Base-by-base conservation (phyloP, 139 green algal species). In the Chlamydomonas asymmetrica region DNA sequence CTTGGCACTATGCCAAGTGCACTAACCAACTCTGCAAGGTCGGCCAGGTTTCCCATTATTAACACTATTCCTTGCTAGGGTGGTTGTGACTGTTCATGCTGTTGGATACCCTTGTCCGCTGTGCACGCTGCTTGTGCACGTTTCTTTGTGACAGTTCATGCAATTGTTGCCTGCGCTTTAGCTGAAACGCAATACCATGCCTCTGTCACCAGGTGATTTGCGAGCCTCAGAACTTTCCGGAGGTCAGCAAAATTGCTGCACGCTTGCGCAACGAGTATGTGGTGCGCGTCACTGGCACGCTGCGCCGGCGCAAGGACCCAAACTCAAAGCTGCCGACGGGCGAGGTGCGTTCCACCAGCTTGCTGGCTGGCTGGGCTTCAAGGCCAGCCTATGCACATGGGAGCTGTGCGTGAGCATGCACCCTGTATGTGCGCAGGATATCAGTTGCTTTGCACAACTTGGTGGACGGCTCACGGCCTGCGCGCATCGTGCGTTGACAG, bases 241-340 rank as follows among this genome's bases (percentile, higher is more conserved):
- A 93, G 73, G 80, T 91, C 2, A 71, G 79, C 13, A 79, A 75
- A 3, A 71, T 79, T 4, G 87, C 80, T 5, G 84, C 89, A 4
- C 76, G 84, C 4, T 70, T 99, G 71, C 86, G 94, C 39, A 76
- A 77, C 43, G 96, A 99, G 83, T 98, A 88, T 38, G 95, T 98
- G 39, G 93, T 99, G 4, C 73, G 66, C 0, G 82, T 99, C 23
- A 75, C 38, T 31, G 96, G 96, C 27, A 64, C 40, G n/a, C 65
- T 98, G 41, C 81, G 91, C 18, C 37, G 41, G 41, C 84, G 96
- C 3, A 87, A 91, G 56, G 91, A 96, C 75, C 87, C 92, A 50
- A 98, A 98, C 87, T 81, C 88, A 5, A 85, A 86, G 32, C 85
- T 99, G 34, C 79, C 88, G 8, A 99, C 95, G 7, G 97, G 97